These are phyloP conservation scores for Talaromyces sp. DNA, from an alignment of 2,329 filamentous ascomycete genomes.

Conservation along the genomic window DNA sequence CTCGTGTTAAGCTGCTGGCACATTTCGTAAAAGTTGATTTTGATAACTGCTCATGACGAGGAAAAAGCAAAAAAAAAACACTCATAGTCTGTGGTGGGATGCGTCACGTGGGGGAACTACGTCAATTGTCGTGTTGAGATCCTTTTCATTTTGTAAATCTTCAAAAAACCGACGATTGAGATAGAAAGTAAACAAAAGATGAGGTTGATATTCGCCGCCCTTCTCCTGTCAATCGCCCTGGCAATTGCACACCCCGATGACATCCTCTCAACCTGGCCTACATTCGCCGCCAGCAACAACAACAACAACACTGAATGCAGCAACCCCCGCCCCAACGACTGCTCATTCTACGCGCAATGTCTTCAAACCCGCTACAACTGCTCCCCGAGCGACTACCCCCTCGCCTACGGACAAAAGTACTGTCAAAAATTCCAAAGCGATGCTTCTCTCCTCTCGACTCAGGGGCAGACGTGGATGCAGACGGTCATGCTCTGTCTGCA, in stretches of 20 bases:
- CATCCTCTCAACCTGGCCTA: constrained; percentile 1
- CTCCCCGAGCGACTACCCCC: constrained; percentile 29
- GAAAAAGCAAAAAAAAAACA: too few species aligned
- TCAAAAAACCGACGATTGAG: neutral
- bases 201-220: neutral
- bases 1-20: neutral
- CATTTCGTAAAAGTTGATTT: neutral
- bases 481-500: constrained; percentile 30
- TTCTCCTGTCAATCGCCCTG: neutral
- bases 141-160: neutral
- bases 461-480: constrained; percentile 27
- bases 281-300: constrained; percentile 1
- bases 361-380: constrained; percentile 24
- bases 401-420: constrained; percentile 30
- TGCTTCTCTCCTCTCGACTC: constrained; percentile 18
- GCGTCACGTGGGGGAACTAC: neutral
- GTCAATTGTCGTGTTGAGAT: neutral
- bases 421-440: constrained; percentile 25
- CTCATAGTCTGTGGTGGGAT: neutral
- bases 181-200: neutral
- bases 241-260: neutral
- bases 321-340: constrained; percentile 24
- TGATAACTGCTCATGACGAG: neutral
- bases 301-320: constrained; percentile 19
- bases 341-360: constrained; percentile 28